Base-by-base conservation (phyloP, 495 filamentous ascomycete genomes). In the Neurospora sp. region DNA sequence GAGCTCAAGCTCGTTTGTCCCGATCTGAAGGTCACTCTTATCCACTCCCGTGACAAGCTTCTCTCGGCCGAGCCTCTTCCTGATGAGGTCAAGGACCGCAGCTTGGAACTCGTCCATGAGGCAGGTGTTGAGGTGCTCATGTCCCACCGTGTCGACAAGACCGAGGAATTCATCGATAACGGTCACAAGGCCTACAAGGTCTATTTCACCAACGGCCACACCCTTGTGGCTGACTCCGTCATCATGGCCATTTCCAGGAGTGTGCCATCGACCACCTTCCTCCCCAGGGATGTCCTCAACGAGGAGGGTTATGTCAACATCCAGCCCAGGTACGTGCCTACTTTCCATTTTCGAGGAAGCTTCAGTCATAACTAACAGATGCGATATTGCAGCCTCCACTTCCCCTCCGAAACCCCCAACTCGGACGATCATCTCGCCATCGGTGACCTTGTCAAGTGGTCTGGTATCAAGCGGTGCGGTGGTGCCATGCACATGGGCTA, bases 391-490 rank as follows among this genome's bases (percentile, higher is more conserved):
- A 88, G 85, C 45, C 82, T 85, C 31, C 77, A 81, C 75, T 88
- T 89, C 76, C 77, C 81, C 1, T 71, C 76, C 0, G 74, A 76
- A 5, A 77, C 86, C 1, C 82, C 88, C n/a, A 89, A 90, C 72
- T 76, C 85, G 14, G 75, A 75, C 1, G 77, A 82, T 53, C 91
- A 92, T 78, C 91, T 88, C 73, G 90, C 88, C n/a, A 80, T 85
- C 40, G 83, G 86, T 69, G 81, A 88, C 76, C 68, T 90, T 74
- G 85, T 83, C 42, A 78, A 82, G 74, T 91, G 90, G 90, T 84
- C 87, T 0, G 90, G 90, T 27, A 92, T 92, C 80, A 92, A 91
- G 81, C 87, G 91, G 39, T 91, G 89, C 76, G 91, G 91, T 39
- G 86, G 80, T 5, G 91, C 91, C 14, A 88, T 93, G 85, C 85